Evolutionary conservation across 1,284 basidiomycete species (phyloP), one percentile per base, ranked within the genome.

Genomic region (Amylostereum areolatum): DNA sequence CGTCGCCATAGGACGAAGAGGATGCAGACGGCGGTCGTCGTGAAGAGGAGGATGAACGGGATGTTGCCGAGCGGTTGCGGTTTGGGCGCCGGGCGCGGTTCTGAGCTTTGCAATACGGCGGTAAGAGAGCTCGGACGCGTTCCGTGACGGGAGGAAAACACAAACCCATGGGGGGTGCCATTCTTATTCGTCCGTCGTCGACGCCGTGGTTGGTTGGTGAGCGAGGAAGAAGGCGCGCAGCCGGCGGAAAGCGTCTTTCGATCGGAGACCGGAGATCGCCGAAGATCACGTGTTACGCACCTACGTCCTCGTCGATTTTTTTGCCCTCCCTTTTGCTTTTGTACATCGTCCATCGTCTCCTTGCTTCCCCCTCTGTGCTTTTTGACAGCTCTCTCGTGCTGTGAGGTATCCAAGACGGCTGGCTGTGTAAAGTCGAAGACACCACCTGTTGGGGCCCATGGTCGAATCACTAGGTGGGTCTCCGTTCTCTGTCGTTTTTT

Each of bases 1-100:
- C 80, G 68, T 51, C 81, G 70, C 83, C 82, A 87, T 1, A 89
- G 64, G 28, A 89, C 52, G 58, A 85, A 87, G 3, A 89, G 59
- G 3, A 70, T 61, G 53, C 80, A 82, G 4, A 82, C 60, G 2
- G 76, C 78, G 59, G 78, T 83, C 5, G 75, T 75, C 25, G 82
- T 85, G 52, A 81, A 70, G 5, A 88, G 68, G 48, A 81, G 64
- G 9, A 86, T 64, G 51, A 83, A 52, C 12, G 76, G 68, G 50
- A 75, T 69, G 56, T 74, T 80, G 45, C 75, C 75, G 48, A 85
- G 70, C 7, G 85, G 85, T 55, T 86, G 74, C 5, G 83, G 83
- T 59, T 81, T 85, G 8, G 74, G 77, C 5, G 78, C 72, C 45
- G 72, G 67, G 43, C 73, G 73, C 9, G 85, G 81, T 60, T 81